phyloP scores from a whole-genome alignment of 768 basidiomycete species.

The Xerocomellus dryophilus region DNA sequence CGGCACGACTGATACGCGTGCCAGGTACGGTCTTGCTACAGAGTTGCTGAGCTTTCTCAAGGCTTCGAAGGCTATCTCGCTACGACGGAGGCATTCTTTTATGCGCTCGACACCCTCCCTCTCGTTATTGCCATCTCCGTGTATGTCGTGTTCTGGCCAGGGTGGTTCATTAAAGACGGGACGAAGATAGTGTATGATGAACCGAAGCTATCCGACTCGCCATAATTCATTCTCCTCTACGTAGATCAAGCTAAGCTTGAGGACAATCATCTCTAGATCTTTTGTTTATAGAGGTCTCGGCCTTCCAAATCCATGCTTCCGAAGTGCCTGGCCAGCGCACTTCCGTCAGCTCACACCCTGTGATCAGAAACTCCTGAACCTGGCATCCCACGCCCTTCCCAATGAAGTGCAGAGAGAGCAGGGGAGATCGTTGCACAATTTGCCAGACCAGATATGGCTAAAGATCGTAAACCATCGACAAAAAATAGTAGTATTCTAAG shows the following conservation, averaged over 20 bases:
- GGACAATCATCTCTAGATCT: background rate
- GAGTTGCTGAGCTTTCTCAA: conserved; percentile 56
- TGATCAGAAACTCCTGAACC: no score
- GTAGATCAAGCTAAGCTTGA: background rate
- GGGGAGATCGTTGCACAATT: no score
- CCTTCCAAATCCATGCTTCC: background rate
- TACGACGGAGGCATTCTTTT: conserved; percentile 61
- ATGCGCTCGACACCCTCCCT: conserved; percentile 64
- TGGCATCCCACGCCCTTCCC: no score
- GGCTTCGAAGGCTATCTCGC: conserved; percentile 60
- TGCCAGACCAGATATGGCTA: no score
- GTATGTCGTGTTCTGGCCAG: conserved; percentile 66
- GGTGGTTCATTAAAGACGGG: conserved; percentile 41
- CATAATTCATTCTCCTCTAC: background rate
- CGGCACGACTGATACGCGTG: background rate
- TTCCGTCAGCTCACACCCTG: background rate
- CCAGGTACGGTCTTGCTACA: conserved; percentile 64
- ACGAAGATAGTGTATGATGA: background rate
- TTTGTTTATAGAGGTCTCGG: background rate
- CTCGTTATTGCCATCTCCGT: conserved; percentile 56
- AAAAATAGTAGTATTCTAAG: no score
- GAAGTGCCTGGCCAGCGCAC: background rate
- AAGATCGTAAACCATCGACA: no score
- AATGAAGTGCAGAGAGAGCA: no score
- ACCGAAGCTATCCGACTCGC: conserved; percentile 28